Evolutionary conservation across 129 eudicot species (phyloP).

Genomic region (Pittosporum tobira): DNA sequence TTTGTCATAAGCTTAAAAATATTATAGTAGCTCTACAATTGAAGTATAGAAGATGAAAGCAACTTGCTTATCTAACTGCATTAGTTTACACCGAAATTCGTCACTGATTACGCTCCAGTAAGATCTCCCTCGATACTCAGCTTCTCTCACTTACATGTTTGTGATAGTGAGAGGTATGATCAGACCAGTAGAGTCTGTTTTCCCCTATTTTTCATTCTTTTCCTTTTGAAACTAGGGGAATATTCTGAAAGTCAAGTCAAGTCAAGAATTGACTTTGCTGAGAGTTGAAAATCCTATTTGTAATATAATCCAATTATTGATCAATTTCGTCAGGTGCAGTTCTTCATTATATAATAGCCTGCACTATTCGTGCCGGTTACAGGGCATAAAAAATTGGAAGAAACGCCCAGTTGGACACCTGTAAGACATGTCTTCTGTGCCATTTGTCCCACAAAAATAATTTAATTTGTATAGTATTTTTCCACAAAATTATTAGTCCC

Average conservation of each 20-base stretch:
- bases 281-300: constrained; percentile 3
- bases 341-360: background rate
- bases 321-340: background rate
- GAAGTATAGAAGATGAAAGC: background rate
- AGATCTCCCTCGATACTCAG: too few relatives aligned
- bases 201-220: too few relatives aligned
- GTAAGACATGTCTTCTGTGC: too few relatives aligned
- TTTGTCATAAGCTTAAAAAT: background rate
- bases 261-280: constrained; percentile 6
- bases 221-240: too few relatives aligned
- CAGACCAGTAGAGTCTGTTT: too few relatives aligned
- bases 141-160: too few relatives aligned
- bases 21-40: background rate
- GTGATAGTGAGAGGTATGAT: too few relatives aligned
- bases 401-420: background rate
- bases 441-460: too few relatives aligned
- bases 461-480: too few relatives aligned
- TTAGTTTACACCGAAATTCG: background rate
- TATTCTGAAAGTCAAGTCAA: background rate
- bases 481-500: too few relatives aligned
- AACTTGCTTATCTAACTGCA: background rate
- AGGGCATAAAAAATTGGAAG: background rate
- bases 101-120: background rate
- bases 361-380: background rate
- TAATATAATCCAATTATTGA: background rate